Evolutionary conservation across 495 filamentous ascomycete genomes (phyloP).

Genomic region (Annulohypoxylon moriforme): DNA sequence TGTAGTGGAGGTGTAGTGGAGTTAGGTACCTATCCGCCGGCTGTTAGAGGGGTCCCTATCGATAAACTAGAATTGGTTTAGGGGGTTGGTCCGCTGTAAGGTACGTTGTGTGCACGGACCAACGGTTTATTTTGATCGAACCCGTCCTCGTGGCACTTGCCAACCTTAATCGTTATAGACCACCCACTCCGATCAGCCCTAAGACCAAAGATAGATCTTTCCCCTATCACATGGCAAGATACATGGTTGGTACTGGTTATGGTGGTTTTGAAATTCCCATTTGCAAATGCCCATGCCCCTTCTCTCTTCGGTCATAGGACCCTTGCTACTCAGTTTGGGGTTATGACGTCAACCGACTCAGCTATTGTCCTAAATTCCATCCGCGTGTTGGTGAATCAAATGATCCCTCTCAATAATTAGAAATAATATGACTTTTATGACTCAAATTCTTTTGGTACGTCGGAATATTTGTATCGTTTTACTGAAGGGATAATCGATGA

Average conservation of each 20-base stretch:
- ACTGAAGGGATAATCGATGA: background rate
- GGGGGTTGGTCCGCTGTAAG: slow-evolving; percentile 22
- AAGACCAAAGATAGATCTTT: slow-evolving; percentile 27
- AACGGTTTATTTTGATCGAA: slow-evolving; percentile 26
- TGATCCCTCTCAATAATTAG: slow-evolving; percentile 18
- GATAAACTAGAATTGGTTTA: slow-evolving; percentile 23
- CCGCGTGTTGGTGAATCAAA: slow-evolving; percentile 34
- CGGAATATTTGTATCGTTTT: background rate
- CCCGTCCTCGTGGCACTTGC: slow-evolving; percentile 34
- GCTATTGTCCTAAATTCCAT: slow-evolving; percentile 6
- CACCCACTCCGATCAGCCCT: slow-evolving; percentile 27
- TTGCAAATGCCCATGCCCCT: background rate
- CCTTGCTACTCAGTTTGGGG: background rate
- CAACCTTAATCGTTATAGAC: slow-evolving; percentile 1
- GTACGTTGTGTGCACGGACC: slow-evolving; percentile 31
- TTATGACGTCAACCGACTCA: slow-evolving; percentile 31
- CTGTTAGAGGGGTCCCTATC: slow-evolving; percentile 14
- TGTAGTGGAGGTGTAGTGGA: slow-evolving; percentile 11
- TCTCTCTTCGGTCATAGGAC: slow-evolving; percentile 9
- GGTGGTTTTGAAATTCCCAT: slow-evolving; percentile 3
- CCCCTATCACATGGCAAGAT: slow-evolving; percentile 29
- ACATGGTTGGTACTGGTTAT: slow-evolving; percentile 1
- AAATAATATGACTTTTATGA: background rate
- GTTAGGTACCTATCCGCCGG: background rate
- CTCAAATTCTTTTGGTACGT: background rate